These are phyloP conservation scores for Sugiyamaella qingdaonensis DNA, from an alignment of 805 yeast species.

Conservation along the genomic window DNA sequence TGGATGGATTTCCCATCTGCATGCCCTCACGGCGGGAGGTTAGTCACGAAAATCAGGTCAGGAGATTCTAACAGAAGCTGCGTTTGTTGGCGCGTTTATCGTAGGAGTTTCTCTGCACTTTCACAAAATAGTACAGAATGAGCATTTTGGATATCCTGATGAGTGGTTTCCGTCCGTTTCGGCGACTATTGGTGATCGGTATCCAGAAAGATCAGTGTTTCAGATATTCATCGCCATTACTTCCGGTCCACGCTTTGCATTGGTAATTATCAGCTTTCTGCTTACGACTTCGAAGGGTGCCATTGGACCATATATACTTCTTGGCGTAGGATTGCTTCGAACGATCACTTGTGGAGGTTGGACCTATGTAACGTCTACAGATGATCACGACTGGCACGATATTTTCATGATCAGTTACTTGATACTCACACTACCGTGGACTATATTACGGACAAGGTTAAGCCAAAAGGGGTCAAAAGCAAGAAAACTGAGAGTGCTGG, in stretches of 20 bases:
- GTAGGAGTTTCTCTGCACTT: slow-evolving; percentile 79
- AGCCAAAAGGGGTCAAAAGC: slow-evolving; percentile 47
- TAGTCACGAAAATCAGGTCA: slow-evolving; percentile 3
- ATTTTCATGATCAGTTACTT: slow-evolving; percentile 91
- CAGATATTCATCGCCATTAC: slow-evolving; percentile 90
- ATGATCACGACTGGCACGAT: slow-evolving; percentile 95
- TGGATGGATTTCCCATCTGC: slow-evolving; percentile 63
- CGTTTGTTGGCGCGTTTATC: slow-evolving; percentile 69
- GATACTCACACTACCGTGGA: slow-evolving; percentile 89
- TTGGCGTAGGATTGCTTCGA: slow-evolving; percentile 67
- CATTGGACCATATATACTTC: slow-evolving; percentile 35
- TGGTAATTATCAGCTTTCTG: slow-evolving; percentile 48
- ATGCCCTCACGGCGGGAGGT: slow-evolving; percentile 59
- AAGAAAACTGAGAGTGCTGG: slow-evolving; percentile 44
- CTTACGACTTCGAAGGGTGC: slow-evolving; percentile 32
- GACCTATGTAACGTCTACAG: slow-evolving; percentile 96
- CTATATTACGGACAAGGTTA: slow-evolving; percentile 51
- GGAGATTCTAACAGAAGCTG: slow-evolving; percentile 34
- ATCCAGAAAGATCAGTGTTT: slow-evolving; percentile 90
- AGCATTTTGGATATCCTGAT: slow-evolving; percentile 86
- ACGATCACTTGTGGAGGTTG: slow-evolving; percentile 97
- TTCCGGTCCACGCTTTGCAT: slow-evolving; percentile 83
- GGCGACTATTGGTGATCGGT: slow-evolving; percentile 94
- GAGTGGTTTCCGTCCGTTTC: slow-evolving; percentile 99
- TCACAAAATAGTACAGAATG: slow-evolving; percentile 82